Conservation (phyloP, 371 early-diverging fungal genomes). For the Mucor plumbeus region DNA sequence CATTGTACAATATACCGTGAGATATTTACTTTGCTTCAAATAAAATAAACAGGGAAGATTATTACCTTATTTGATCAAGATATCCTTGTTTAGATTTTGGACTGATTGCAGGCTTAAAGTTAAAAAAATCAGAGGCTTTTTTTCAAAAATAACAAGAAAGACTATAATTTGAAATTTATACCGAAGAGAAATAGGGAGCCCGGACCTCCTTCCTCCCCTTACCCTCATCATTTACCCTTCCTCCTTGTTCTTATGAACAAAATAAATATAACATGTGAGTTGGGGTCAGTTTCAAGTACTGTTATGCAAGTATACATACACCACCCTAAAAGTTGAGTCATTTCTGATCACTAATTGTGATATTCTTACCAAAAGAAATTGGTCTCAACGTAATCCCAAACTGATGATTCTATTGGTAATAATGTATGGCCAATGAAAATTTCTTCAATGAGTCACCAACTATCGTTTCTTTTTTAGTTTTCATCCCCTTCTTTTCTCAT, state of each 20-base stretch:
- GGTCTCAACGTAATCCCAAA: slow-evolving; percentile 9
- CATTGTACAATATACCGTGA: slow-evolving; percentile 9
- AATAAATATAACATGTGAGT: background rate
- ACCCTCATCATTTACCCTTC: background rate
- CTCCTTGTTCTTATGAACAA: background rate
- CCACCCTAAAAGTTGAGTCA: slow-evolving; percentile 5
- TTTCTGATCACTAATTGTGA: slow-evolving; percentile 9
- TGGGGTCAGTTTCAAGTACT: background rate
- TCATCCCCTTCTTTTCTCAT: background rate
- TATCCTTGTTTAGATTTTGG: slow-evolving; percentile 5
- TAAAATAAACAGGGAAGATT: background rate
- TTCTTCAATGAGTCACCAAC: background rate
- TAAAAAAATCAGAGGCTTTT: background rate
- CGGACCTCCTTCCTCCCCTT: background rate
- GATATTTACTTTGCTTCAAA: slow-evolving; percentile 4
- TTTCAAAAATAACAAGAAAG: no score
- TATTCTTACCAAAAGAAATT: background rate
- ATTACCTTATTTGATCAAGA: slow-evolving; percentile 4
- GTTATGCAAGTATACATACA: background rate
- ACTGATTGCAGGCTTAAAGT: background rate
- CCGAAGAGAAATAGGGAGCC: background rate
- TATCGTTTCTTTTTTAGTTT: background rate
- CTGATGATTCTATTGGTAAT: slow-evolving; percentile 2
- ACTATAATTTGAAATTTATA: no score
- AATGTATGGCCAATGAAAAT: slow-evolving; percentile 1